Evolutionary conservation across 768 basidiomycete species (phyloP), one percentile per base, ranked within the genome.

Genomic region (Pulveroboletus sp.): DNA sequence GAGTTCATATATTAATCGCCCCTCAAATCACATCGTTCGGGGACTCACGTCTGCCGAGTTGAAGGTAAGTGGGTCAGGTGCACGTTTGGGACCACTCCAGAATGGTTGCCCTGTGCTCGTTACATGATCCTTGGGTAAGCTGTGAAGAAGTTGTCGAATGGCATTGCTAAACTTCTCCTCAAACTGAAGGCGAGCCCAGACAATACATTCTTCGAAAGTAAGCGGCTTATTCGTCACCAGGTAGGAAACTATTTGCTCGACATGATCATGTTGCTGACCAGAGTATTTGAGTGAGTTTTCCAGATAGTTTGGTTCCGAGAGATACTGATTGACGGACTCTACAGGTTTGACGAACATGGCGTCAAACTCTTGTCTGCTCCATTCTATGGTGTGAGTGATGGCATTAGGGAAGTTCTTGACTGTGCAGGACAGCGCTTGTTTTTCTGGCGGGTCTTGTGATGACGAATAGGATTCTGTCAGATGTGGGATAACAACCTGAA

Each of bases 341-440:
- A 88, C 79, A 2, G 97, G 97, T 66, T 95, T 94, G 59, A 97
- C 88, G 61, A 97, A 99, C 38, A 93, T 73, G 49, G 81, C 84
- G 64, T 97, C 91, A 67, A 99, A 98, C 54, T 90, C 89, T 60
- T 85, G 83, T 58, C 94, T 85, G 59, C 89, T 85, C 97, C 97
- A 99, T 91, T 97, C 93, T 51, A 99, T 99, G 7, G 94, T 97
- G 71, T 99, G 97, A 57, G 91, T 87, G 60, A 98, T 98, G 21
- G 88, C 87, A 66, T 99, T 94, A 10, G 97, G 97, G 80, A 98
- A 99, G 71, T 91, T 97, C 75, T 97, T 98, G 67, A 98, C 87
- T 1, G 97, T 99, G 69, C 97, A 99, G 21, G 90, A 90, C 20
- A 97, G 90, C 2, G 94, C 85, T 64, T 94, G 88, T 70, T 97